These are phyloP conservation scores for Leishmania guyanensis DNA, from an alignment of 208 protist species.

Conservation along the genomic window DNA sequence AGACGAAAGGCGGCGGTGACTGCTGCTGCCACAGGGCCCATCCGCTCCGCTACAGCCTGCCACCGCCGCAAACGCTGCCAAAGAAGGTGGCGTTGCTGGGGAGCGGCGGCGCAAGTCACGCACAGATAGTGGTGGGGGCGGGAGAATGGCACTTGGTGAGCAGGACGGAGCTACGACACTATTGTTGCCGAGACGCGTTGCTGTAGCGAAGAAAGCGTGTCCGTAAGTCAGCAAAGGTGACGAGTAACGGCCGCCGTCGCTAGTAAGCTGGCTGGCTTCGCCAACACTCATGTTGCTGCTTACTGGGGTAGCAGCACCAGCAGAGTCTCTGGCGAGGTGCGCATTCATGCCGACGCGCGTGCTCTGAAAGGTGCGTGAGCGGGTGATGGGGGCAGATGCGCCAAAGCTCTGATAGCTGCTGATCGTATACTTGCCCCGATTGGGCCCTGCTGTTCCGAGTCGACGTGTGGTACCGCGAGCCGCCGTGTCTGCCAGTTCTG, in stretches of 20 bases:
- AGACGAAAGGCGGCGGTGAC: conserved; percentile 7
- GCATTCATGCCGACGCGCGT: not conserved
- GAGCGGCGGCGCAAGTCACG: conserved; percentile 12
- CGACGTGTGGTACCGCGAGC: not conserved
- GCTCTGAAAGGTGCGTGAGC: not conserved
- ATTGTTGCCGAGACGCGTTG: not conserved
- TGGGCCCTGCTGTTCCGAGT: not conserved
- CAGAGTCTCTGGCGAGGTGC: not conserved
- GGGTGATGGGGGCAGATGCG: too few relatives aligned
- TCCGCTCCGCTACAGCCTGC: not conserved
- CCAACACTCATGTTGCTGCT: not conserved
- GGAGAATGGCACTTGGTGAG: not conserved
- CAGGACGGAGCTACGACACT: not conserved
- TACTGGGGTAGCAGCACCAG: not conserved
- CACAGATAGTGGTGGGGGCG: conserved; percentile 11
- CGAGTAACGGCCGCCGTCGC: not conserved
- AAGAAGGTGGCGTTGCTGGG: not conserved
- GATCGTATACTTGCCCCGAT: not conserved
- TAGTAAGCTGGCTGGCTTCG: not conserved
- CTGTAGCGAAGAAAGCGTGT: not conserved
- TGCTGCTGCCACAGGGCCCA: not conserved
- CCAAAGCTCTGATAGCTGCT: not conserved
- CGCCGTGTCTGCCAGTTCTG: not conserved
- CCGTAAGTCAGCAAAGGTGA: conserved; percentile 26
- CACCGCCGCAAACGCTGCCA: not conserved